phyloP scores from a whole-genome alignment of 257 asterid genomes.

The Anisodus tanguticus region DNA sequence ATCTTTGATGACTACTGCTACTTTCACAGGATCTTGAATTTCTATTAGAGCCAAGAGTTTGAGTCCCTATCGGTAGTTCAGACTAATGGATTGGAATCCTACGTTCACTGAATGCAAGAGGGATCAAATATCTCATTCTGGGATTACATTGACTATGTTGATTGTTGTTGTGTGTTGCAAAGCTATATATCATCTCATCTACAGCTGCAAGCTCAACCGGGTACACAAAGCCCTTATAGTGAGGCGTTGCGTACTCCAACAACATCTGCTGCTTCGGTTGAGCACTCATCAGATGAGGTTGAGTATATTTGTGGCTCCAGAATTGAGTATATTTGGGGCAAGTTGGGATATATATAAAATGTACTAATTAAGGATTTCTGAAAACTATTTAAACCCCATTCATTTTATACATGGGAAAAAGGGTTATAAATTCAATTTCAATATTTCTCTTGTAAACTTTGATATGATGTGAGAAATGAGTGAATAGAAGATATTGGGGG shows the following conservation, averaged over 20 bases:
- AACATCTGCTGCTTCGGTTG: neutral
- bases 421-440: too few species aligned
- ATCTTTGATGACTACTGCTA: neutral
- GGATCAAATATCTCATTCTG: neutral
- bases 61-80: neutral
- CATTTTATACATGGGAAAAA: too few species aligned
- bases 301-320: constrained; percentile 14
- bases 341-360: neutral
- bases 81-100: neutral
- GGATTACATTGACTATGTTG: neutral
- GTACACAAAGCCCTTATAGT: neutral
- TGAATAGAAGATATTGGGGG: constrained; percentile 4
- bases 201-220: neutral
- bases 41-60: neutral
- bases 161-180: too few species aligned
- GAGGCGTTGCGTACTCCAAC: neutral
- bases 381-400: neutral
- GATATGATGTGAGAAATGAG: neutral
- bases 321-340: neutral
- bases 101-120: neutral
- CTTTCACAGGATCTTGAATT: constrained; percentile 13
- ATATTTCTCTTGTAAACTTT: neutral
- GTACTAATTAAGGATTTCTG: neutral
- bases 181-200: constrained; percentile 7
- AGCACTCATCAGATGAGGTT: neutral